Conservation (phyloP, 1,284 basidiomycete species). For the Cryptococcus floricola region DNA sequence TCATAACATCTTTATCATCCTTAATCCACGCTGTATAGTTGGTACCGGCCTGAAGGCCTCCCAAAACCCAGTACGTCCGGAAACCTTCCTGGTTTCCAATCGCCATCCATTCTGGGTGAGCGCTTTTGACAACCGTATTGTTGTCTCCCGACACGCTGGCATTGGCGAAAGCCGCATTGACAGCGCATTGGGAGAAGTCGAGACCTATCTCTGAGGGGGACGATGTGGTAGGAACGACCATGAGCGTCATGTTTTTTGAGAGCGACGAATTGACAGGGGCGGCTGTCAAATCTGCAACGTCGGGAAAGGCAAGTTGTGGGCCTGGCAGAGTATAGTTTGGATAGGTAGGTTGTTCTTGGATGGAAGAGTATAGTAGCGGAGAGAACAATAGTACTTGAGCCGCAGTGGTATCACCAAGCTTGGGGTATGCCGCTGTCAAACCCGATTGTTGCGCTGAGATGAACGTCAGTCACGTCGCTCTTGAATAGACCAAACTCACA, state of each 20-base stretch:
- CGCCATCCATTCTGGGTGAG: constrained; percentile 23
- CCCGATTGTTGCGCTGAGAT: constrained; percentile 25
- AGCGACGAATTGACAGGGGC: constrained; percentile 56
- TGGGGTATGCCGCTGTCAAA: constrained; percentile 52
- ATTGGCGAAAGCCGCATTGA: constrained; percentile 18
- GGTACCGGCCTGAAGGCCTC: constrained; percentile 21
- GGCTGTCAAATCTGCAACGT: constrained; percentile 39
- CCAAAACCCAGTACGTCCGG: constrained; percentile 29
- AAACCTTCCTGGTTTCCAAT: constrained; percentile 35
- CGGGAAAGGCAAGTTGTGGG: constrained; percentile 56
- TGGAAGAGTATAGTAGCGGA: constrained; percentile 53
- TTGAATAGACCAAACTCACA: constrained; percentile 14
- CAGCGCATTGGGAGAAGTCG: constrained; percentile 50
- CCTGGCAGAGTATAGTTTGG: constrained; percentile 75
- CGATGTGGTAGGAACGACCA: constrained; percentile 52
- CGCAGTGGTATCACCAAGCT: constrained; percentile 71
- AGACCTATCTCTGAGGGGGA: constrained; percentile 49
- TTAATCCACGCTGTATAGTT: constrained; percentile 47
- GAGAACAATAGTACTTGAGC: constrained; percentile 75
- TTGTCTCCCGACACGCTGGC: constrained; percentile 14
- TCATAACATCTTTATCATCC: constrained; percentile 23
- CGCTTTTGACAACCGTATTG: constrained; percentile 16
- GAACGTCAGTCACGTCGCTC: neutral
- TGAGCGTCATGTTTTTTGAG: constrained; percentile 45
- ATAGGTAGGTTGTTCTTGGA: constrained; percentile 55